Conservation (phyloP, 768 basidiomycete genomes). For the Boletellus emodensis region DNA sequence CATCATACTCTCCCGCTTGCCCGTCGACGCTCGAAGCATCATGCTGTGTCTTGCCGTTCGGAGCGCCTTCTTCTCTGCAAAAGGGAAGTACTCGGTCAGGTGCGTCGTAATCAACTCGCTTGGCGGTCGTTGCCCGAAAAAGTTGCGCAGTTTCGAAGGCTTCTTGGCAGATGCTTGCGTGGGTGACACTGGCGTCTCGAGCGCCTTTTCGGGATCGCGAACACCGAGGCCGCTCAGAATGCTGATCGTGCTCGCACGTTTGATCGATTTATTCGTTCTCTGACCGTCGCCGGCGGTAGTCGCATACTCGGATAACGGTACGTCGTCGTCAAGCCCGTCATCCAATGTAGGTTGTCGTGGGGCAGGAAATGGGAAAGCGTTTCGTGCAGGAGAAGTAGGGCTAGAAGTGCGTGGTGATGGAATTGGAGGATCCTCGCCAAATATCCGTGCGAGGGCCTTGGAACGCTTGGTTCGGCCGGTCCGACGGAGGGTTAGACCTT, state of each 20-base stretch:
- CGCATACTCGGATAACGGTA: slow-evolving; percentile 28
- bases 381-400: slow-evolving; percentile 33
- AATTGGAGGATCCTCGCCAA: slow-evolving; percentile 43
- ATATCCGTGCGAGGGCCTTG: slow-evolving; percentile 42
- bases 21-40: slow-evolving; percentile 53
- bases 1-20: slow-evolving; percentile 44
- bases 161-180: slow-evolving; percentile 35
- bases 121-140: slow-evolving; percentile 97
- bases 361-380: slow-evolving; percentile 8
- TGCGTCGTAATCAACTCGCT: slow-evolving; percentile 96
- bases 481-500: slow-evolving; percentile 71
- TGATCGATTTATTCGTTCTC: slow-evolving; percentile 33
- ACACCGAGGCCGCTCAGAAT: slow-evolving; percentile 93
- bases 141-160: slow-evolving; percentile 81
- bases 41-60: slow-evolving; percentile 89
- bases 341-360: slow-evolving; percentile 17
- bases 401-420: slow-evolving; percentile 24
- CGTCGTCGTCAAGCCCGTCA: slow-evolving; percentile 39
- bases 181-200: slow-evolving; percentile 56
- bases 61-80: slow-evolving; percentile 86
- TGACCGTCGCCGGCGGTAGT: slow-evolving; percentile 28
- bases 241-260: slow-evolving; percentile 92
- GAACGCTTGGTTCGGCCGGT: slow-evolving; percentile 39
- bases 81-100: slow-evolving; percentile 92
- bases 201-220: slow-evolving; percentile 64